Evolutionary conservation across 495 filamentous ascomycete genomes (phyloP), one percentile per base, ranked within the genome.

Genomic region (Penicillium atrosanguineum): DNA sequence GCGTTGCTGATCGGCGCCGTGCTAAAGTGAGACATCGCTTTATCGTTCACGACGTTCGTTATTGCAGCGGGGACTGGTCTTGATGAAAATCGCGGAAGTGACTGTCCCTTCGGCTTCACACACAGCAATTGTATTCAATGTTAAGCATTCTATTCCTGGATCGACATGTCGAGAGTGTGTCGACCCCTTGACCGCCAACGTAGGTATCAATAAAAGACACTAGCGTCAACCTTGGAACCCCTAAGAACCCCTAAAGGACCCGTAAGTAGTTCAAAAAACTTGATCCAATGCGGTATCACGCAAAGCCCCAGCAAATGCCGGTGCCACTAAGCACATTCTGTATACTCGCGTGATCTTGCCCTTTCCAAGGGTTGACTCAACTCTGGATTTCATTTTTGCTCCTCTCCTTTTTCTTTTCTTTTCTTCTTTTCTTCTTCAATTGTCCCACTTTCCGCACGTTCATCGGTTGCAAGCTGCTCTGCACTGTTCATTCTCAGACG

Each of bases 271-370:
- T 20, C 2, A 20, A 40, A 34, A 14, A 12, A 34, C 31, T 48
- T 34, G 46, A 39, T 26, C 38, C 16, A 40, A 40, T 52, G 49
- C 31, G 40, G 49, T 45, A 45, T 50, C 47, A 50, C 47, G 14
- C 37, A 15, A 28, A 40, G 31, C 37, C n/a, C 21, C 23, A 23
- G 19, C 47, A 40, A 42, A 36, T 50, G 47, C 36, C 36, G 8
- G 25, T 20, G n/a, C 45, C 36, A 36, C 34, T 48, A 48, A 7
- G 20, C 45, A 37, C 46, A 25, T 50, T 41, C 40, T 51, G 29
- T 51, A 51, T 44, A 46, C 38, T 19, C 48, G 48, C 54, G 54
- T 56, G 48, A 56, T 56, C 54, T 40, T 34, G 31, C 31, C 31
- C 31, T 34, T 34, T 8, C 31, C 1, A 34, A 12, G 31, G 31